phyloP scores from a whole-genome alignment of 2,329 filamentous ascomycete genomes.

The Sclerotinia spermophila region DNA sequence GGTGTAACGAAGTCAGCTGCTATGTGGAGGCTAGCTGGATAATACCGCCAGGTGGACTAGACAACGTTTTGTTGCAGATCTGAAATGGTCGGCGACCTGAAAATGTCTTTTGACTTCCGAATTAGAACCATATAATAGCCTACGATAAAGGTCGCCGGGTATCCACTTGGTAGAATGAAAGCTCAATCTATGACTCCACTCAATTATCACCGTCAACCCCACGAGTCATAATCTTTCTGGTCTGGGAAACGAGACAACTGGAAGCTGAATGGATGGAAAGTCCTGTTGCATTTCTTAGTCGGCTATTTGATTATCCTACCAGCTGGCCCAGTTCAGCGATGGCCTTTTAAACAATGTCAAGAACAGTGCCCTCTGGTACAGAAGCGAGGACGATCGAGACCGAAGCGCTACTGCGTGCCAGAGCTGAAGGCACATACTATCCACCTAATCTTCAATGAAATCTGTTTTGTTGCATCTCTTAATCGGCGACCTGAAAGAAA shows the following conservation, averaged over 20 bases:
- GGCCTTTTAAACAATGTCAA: neutral
- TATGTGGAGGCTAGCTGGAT: neutral
- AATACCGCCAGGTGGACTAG: neutral
- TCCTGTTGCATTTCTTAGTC: neutral
- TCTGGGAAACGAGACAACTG: neutral
- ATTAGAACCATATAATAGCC: neutral
- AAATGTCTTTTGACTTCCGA: neutral
- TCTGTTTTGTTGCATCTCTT: neutral
- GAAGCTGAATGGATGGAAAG: neutral
- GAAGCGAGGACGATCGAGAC: neutral
- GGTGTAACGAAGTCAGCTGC: neutral
- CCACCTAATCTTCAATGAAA: neutral
- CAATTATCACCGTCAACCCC: neutral
- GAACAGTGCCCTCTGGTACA: neutral
- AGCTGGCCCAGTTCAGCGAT: neutral
- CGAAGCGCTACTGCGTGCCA: neutral
- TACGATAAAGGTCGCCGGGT: neutral
- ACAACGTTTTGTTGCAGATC: constrained; percentile 12
- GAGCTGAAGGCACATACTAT: neutral
- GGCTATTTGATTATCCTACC: neutral
- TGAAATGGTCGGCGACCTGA: constrained; percentile 14
- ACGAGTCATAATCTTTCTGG: neutral
- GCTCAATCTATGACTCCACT: neutral
- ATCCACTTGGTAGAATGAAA: constrained; percentile 4
- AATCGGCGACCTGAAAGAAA: constrained; percentile 9